These are phyloP conservation scores for Curvularia sp. DNA, from an alignment of 2,329 filamentous ascomycete species.

Conservation along the genomic window DNA sequence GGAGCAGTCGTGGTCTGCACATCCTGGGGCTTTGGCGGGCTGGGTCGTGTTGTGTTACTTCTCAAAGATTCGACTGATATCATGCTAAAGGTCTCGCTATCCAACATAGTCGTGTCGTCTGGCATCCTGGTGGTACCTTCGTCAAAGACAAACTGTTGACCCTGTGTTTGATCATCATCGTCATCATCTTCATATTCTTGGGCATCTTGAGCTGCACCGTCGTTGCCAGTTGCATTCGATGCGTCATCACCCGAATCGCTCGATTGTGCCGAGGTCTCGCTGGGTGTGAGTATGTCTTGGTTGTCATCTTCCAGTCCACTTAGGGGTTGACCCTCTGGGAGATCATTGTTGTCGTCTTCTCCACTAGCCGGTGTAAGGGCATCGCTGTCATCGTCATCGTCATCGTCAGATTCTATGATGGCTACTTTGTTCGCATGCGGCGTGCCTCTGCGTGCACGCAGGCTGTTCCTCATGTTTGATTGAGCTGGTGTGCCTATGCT, in stretches of 20 bases:
- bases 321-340: conserved; percentile 1
- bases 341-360: conserved; percentile 28
- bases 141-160: conserved; percentile 37
- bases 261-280: conserved; percentile 12
- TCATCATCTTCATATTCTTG: conserved; percentile 32
- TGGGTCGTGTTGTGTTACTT: conserved; percentile 39
- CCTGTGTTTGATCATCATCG: conserved; percentile 28
- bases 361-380: conserved; percentile 37
- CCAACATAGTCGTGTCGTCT: conserved; percentile 56
- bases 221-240: background rate
- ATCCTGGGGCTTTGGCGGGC: conserved; percentile 30
- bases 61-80: conserved; percentile 58
- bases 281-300: conserved; percentile 10
- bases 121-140: conserved; percentile 45
- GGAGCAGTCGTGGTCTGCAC: conserved; percentile 11
- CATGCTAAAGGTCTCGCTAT: conserved; percentile 61
- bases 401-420: conserved; percentile 29
- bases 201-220: conserved; percentile 2
- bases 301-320: background rate
- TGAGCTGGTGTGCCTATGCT: conserved; percentile 22
- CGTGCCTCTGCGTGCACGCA: conserved; percentile 39
- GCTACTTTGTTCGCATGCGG: conserved; percentile 35
- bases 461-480: conserved; percentile 22
- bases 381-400: conserved; percentile 32
- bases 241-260: conserved; percentile 2